phyloP scores from a whole-genome alignment of 2,329 filamentous ascomycete species.

The Capronia coronata region DNA sequence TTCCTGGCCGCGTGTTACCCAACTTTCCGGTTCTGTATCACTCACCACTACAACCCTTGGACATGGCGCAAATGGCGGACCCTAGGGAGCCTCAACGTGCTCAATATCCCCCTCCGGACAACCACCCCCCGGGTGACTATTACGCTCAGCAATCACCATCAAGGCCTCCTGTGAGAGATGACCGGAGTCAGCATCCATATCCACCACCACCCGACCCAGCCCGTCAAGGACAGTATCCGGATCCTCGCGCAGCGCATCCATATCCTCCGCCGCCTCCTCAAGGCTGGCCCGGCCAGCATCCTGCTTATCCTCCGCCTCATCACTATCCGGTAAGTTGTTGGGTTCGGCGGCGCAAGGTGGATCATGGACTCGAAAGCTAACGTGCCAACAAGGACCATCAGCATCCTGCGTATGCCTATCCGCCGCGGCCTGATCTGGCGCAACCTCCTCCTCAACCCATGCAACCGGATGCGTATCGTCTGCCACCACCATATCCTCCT shows the following conservation, averaged over 20 bases:
- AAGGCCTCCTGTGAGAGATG: slow-evolving; percentile 20
- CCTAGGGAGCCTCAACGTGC: slow-evolving; percentile 21
- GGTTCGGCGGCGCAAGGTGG: background rate
- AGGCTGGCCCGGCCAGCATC: slow-evolving; percentile 30
- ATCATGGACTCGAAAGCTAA: slow-evolving; percentile 8
- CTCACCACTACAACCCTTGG: slow-evolving; percentile 17
- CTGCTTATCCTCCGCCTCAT: slow-evolving; percentile 28
- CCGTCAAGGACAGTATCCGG: slow-evolving; percentile 43
- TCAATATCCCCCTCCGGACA: slow-evolving; percentile 26
- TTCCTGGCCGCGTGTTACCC: slow-evolving; percentile 25
- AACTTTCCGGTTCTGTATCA: slow-evolving; percentile 16
- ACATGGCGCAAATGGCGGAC: slow-evolving; percentile 28
- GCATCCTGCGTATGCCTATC: slow-evolving; percentile 32
- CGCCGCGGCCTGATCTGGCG: slow-evolving; percentile 35
- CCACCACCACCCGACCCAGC: slow-evolving; percentile 34
- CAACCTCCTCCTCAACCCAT: slow-evolving; percentile 37
- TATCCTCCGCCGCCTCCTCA: slow-evolving; percentile 34
- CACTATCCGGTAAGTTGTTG: slow-evolving; percentile 36
- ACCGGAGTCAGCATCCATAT: slow-evolving; percentile 21
- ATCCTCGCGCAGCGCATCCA: slow-evolving; percentile 33
- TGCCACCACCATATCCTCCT: slow-evolving; percentile 37
- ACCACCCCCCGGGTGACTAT: slow-evolving; percentile 21
- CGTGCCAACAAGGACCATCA: slow-evolving; percentile 21
- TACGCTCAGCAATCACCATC: slow-evolving; percentile 26
- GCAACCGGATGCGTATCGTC: slow-evolving; percentile 37